Percentiles rank a stretch among this genome's conserved stretches.
These are phyloP conservation scores for Afroboletus lepidellus DNA, from an alignment of 1,284 basidiomycete species.

Conservation along the genomic window DNA sequence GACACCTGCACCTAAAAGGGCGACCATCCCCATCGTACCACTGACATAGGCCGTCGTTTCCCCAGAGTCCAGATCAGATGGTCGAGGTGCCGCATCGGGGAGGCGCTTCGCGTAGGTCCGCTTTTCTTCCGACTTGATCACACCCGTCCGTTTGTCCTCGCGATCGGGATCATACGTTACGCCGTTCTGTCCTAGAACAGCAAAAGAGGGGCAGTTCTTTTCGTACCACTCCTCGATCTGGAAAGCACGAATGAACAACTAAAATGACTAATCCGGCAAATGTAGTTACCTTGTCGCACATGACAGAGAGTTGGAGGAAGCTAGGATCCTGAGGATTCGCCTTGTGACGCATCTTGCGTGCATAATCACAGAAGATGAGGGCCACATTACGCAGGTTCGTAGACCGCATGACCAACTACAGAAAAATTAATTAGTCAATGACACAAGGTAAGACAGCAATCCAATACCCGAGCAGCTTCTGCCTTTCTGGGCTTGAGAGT, in stretches of 20 bases:
- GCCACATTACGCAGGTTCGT: conserved; percentile 93
- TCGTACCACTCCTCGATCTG: conserved; percentile 93
- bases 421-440: background rate
- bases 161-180: conserved; percentile 25
- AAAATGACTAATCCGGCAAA: background rate
- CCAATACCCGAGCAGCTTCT: conserved; percentile 73
- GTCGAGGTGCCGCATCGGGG: conserved; percentile 12
- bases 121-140: conserved; percentile 37
- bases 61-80: conserved; percentile 24
- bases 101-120: conserved; percentile 29
- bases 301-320: conserved; percentile 78
- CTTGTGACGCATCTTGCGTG: conserved; percentile 81
- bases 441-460: conserved; percentile 3
- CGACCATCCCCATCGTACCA: conserved; percentile 41
- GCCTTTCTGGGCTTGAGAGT: conserved; percentile 98
- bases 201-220: conserved; percentile 85
- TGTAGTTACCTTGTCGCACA: conserved; percentile 66
- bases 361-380: conserved; percentile 83
- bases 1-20: conserved; percentile 33
- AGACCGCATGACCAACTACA: conserved; percentile 84
- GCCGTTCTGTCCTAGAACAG: conserved; percentile 44
- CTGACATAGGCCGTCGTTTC: conserved; percentile 43
- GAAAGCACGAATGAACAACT: background rate
- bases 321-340: conserved; percentile 83
- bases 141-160: conserved; percentile 31